phyloP scores from a whole-genome alignment of 257 asterid species.

The Solanum chilense region DNA sequence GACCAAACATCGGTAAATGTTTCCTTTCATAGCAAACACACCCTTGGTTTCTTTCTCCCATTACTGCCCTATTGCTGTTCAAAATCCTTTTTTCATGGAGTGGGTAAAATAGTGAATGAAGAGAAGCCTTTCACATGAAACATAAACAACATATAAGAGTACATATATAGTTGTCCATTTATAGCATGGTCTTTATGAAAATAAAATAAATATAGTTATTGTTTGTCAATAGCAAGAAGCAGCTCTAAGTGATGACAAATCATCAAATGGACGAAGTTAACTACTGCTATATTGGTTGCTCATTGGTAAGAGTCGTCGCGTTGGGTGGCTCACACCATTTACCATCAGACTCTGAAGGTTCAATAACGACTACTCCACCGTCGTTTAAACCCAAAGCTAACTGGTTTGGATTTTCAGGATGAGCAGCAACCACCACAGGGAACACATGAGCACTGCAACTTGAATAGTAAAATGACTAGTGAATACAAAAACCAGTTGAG shows the following conservation, averaged over 20 bases:
- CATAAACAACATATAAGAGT: background rate
- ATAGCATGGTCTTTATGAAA: background rate
- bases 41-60: background rate
- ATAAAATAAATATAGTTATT: background rate
- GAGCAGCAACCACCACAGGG: conserved; percentile 55
- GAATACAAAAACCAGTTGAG: background rate
- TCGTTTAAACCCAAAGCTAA: conserved; percentile 54
- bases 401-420: conserved; percentile 56
- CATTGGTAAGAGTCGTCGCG: background rate
- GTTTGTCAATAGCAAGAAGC: background rate
- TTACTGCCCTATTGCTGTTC: background rate
- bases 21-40: too few relatives aligned
- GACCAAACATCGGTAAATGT: too few relatives aligned
- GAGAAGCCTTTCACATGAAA: background rate
- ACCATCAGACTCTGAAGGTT: conserved; percentile 33
- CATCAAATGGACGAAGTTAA: background rate
- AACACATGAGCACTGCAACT: conserved; percentile 24
- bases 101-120: background rate
- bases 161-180: background rate
- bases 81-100: background rate
- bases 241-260: background rate
- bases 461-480: background rate
- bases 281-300: background rate
- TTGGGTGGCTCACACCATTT: conserved; percentile 21
- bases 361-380: conserved; percentile 50